Conservation (phyloP, 1,284 basidiomycete species). For the Earliella scabrosa region DNA sequence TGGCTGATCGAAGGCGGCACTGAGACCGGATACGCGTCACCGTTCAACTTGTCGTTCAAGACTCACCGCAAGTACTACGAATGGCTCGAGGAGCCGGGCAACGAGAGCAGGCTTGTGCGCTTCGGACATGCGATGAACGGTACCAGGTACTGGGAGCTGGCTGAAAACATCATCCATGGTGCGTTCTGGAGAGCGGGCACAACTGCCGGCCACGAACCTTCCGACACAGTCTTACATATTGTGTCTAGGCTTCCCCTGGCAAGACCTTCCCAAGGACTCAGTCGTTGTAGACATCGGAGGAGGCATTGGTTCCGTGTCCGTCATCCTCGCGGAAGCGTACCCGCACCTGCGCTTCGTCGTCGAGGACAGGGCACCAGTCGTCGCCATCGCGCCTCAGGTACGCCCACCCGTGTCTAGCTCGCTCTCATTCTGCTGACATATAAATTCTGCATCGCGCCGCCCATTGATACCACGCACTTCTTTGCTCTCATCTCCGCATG, state of each 20-base stretch:
- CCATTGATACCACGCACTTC: no score
- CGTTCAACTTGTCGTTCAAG: constrained; percentile 29
- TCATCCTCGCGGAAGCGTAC: constrained; percentile 27
- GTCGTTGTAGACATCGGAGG: constrained; percentile 45
- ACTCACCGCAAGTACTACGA: constrained; percentile 26
- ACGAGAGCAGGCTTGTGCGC: constrained; percentile 16
- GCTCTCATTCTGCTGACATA: no score
- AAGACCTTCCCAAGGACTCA: constrained; percentile 49
- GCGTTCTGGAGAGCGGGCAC: no score
- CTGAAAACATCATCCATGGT: constrained; percentile 24
- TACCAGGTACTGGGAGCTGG: constrained; percentile 21
- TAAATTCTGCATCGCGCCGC: no score
- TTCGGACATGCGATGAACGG: constrained; percentile 25
- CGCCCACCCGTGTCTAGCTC: constrained; percentile 9
- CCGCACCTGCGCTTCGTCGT: constrained; percentile 28
- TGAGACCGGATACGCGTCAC: constrained; percentile 5
- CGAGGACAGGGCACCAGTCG: constrained; percentile 40
- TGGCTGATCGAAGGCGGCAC: constrained; percentile 16
- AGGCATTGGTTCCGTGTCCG: constrained; percentile 27
- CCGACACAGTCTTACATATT: neutral
- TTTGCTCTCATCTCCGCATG: neutral
- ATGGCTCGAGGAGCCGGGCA: constrained; percentile 19
- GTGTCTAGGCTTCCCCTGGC: constrained; percentile 65
- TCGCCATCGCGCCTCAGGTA: constrained; percentile 24
- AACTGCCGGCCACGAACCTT: no score